Evolutionary conservation across 139 green algal species (phyloP).

Genomic region (Chara braunii): DNA sequence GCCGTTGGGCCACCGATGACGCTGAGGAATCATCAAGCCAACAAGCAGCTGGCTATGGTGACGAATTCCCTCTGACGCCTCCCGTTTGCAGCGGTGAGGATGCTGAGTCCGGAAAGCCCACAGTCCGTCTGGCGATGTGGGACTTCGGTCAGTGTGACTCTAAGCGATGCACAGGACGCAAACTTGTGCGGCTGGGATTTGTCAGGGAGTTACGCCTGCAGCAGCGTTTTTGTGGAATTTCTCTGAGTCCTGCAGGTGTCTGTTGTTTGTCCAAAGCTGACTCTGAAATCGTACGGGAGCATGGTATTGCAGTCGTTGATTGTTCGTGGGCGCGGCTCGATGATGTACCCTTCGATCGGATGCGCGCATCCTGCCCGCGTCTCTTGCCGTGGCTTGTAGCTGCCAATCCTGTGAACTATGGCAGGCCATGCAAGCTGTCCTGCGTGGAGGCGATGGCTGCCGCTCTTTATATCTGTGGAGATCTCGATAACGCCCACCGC

Average conservation of each 20-base stretch:
- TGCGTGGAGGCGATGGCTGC: conserved; percentile 77
- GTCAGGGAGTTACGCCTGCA: conserved; percentile 37
- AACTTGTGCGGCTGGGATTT: conserved; percentile 37
- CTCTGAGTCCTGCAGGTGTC: conserved; percentile 32
- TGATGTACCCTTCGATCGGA: conserved; percentile 81
- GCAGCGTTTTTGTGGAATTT: conserved; percentile 40
- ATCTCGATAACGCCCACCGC: conserved; percentile 39
- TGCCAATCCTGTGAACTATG: conserved; percentile 96
- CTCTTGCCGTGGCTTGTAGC: conserved; percentile 94
- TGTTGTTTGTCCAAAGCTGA: conserved; percentile 70
- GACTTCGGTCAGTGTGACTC: conserved; percentile 49
- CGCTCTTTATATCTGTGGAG: conserved; percentile 46
- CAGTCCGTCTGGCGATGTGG: too few relatives aligned
- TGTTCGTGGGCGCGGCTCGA: conserved; percentile 86
- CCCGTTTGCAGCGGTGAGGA: too few relatives aligned
- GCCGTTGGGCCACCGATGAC: too few relatives aligned
- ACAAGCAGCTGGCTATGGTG: too few relatives aligned
- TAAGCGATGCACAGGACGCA: conserved; percentile 46
- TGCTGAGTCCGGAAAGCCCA: too few relatives aligned
- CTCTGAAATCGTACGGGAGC: conserved; percentile 57
- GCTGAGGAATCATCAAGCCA: too few relatives aligned
- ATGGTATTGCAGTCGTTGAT: conserved; percentile 94
- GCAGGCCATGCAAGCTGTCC: conserved; percentile 83
- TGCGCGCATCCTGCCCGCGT: conserved; percentile 64
- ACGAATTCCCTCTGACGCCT: too few relatives aligned